Conservation (phyloP, 78 protist genomes). For the Guillardia theta region DNA sequence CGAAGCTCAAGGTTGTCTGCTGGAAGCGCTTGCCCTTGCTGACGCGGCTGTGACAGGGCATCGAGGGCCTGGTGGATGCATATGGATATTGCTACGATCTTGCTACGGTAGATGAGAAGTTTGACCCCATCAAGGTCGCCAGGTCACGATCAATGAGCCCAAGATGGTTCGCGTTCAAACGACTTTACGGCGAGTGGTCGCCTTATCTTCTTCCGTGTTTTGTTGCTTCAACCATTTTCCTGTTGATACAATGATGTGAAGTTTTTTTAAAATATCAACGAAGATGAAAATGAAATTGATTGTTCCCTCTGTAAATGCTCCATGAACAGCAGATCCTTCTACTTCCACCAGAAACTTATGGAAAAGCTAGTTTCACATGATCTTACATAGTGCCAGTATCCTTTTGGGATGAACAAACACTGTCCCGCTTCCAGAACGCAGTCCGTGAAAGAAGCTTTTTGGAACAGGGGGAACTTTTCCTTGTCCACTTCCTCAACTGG, state of each 20-base stretch:
- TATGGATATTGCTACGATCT: background rate
- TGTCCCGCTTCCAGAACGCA: conserved; percentile 57
- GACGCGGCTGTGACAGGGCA: background rate
- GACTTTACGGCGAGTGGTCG: too few relatives aligned
- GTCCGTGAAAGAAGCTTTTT: conserved; percentile 43
- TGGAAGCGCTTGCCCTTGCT: background rate
- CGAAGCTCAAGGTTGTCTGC: background rate
- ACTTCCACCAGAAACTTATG: too few relatives aligned
- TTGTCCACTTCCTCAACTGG: background rate
- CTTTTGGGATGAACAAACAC: conserved; percentile 60
- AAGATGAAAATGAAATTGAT: too few relatives aligned
- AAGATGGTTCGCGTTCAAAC: too few relatives aligned
- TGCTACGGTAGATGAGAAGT: background rate
- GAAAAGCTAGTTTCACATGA: background rate
- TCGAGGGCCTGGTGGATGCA: background rate
- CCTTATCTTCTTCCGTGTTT: too few relatives aligned
- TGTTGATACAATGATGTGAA: too few relatives aligned
- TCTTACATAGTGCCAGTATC: conserved; percentile 62
- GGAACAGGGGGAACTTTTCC: conserved; percentile 39
- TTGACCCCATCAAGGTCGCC: background rate
- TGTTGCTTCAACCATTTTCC: too few relatives aligned
- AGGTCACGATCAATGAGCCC: too few relatives aligned
- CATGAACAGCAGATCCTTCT: too few relatives aligned
- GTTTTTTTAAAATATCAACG: too few relatives aligned
- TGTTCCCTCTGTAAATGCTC: too few relatives aligned